Base-by-base conservation (phyloP, 1,284 basidiomycete species). In the Malassezia yamatoensis region DNA sequence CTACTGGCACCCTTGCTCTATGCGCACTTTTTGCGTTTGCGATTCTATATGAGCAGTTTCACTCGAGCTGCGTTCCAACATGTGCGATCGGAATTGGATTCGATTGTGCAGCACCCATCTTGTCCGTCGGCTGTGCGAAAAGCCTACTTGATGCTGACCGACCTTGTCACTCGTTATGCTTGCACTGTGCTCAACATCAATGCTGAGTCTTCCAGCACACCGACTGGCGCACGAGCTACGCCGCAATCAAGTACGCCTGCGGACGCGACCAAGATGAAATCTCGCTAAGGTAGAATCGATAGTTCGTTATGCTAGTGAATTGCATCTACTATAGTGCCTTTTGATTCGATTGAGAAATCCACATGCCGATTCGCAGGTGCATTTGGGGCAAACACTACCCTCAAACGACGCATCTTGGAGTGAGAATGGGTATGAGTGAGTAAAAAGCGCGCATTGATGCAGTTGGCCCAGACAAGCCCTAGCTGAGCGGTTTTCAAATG, bases 31-130 rank as follows among this genome's bases (percentile, higher is more conserved):
- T 53, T 72, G 34, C 53, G 72, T 13, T 55, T 73, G 35, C 62
- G 72, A 37, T 74, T 73, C 56, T 72, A 72, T 61, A 74, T 74
- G 72, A 66, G 63, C 60, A 65, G 59, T 36, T 74, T 74, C 36
- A 74, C 72, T 1, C 54, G 72, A n/a, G 64, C 65, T 5, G 67
- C 72, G 5, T 70, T 72, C 63, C 64, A 67, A 48, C 67, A 70
- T 49, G 70, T 74, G 15, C 64, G 65, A 40, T 54, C 40, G 36
- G 43, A 67, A 12, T 50, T 74, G 20, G 72, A 74, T 41, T 54
- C 58, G 5, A 61, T 63, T 15, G 68, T 66, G 3, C 63, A 67
- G 49, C 61, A 69, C 49, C 61, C 61, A 29, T 61, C 61, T n/a
- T 73, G 70, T 38, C 72, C 72, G 15, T 64, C 65, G 1, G 58